Evolutionary conservation across 352 stramenopile genomes (phyloP), one percentile per base, ranked within the genome.

Genomic region (Globisporangium orthogonon): DNA sequence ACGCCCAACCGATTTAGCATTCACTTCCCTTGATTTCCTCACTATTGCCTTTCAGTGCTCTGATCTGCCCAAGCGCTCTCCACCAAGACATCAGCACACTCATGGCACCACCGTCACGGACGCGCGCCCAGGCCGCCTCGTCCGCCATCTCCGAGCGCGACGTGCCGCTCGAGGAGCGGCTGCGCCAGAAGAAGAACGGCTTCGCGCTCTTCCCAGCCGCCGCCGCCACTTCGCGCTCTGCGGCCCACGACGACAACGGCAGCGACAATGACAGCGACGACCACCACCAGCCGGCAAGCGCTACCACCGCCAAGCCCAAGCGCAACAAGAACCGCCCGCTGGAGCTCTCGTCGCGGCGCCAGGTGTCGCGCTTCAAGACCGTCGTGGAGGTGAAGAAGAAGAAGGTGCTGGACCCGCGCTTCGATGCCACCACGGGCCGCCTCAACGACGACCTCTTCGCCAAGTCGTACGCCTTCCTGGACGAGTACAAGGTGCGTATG

Each of bases 381-480:
- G 87, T 91, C 31, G 74, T 96, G 33, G 78, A 95, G 9, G 79
- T 94, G 9, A 89, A 86, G 61, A 93, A 87, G 61, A 75, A 73
- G 54, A 70, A 77, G 13, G 43, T 60, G 9, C 62, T 89, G 48
- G 90, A 97, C 67, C 90, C 90, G 41, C 87, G 90, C 47, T 97
- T 97, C 51, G 87, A 96, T 55, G 69, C 75, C 9, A 73, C 86
- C 29, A 83, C 74, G 43, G 86, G 87, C 18, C 90, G 91, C 9
- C 63, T 96, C 18, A 96, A 97, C 43, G 86, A 96, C 43, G 86
- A 96, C 48, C 64, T 96, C 31, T 95, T 94, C 62, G 56, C 64
- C 49, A 96, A 95, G 61, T 84, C 85, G 45, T 97, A 97, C 56
- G 71, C 77, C 0, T 97, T 97, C 54, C 48, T 97, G 51, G 81